A percentile compares a stretch with the other conserved stretches of the same genome.
Evolutionary conservation across 1,284 basidiomycete species (phyloP).

Genomic region (Trametes versicolor): DNA sequence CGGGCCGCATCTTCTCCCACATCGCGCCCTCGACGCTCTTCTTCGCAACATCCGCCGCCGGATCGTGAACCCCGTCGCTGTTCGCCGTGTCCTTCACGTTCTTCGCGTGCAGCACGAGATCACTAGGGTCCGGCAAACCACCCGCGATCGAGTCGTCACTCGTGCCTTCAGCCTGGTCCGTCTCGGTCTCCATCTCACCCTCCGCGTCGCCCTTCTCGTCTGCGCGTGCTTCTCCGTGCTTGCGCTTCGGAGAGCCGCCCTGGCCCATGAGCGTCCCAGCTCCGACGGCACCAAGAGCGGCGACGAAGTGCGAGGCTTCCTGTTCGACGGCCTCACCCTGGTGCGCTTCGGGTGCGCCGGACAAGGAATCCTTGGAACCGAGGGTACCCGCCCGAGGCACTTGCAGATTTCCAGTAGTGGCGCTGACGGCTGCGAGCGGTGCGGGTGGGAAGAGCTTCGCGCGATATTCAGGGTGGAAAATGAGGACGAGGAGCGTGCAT

Average conservation of each 20-base stretch:
- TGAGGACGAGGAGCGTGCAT: constrained; percentile 50
- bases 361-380: constrained; percentile 43
- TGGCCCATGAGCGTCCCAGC: constrained; percentile 52
- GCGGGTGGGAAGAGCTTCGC: constrained; percentile 60
- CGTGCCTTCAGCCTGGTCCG: constrained; percentile 31
- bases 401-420: constrained; percentile 41
- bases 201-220: constrained; percentile 34
- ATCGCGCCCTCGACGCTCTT: constrained; percentile 43
- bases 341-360: constrained; percentile 49
- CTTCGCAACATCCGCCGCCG: constrained; percentile 42
- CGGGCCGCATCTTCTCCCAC: constrained; percentile 48
- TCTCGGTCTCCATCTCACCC: constrained; percentile 37
- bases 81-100: constrained; percentile 39
- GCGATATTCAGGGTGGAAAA: constrained; percentile 55
- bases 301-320: constrained; percentile 53
- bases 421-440: constrained; percentile 48
- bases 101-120: constrained; percentile 37
- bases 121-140: constrained; percentile 46
- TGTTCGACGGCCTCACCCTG: constrained; percentile 55
- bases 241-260: constrained; percentile 34
- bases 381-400: constrained; percentile 42
- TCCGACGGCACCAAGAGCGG: constrained; percentile 48
- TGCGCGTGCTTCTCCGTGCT: constrained; percentile 27
- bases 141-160: constrained; percentile 34
- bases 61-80: constrained; percentile 36